Conservation (phyloP, 179 eudicot species). For the Pouteria campechiana region DNA sequence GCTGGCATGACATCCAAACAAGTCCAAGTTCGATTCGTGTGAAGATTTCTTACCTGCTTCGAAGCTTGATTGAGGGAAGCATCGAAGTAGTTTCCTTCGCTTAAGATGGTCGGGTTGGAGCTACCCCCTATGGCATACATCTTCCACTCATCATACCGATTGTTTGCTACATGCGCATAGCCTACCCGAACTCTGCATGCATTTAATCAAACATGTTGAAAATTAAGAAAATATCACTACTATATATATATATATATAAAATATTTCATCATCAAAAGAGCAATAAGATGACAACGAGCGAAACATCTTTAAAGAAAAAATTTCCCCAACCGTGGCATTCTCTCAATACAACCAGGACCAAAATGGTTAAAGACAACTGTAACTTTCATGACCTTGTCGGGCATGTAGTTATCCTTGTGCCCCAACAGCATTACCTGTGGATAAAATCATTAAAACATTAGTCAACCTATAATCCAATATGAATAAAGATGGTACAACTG, state of each 20-base stretch:
- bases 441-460: too few species aligned
- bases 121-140: constrained; percentile 67
- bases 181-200: constrained; percentile 41
- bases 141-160: constrained; percentile 36
- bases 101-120: constrained; percentile 43
- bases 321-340: constrained; percentile 58
- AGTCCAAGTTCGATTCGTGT: neutral
- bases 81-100: constrained; percentile 48
- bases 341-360: constrained; percentile 34
- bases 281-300: neutral
- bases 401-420: constrained; percentile 14
- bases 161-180: constrained; percentile 53
- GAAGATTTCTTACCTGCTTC: constrained; percentile 21
- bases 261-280: neutral
- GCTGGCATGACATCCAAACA: neutral
- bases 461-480: neutral
- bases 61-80: constrained; percentile 21
- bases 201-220: neutral
- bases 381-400: constrained; percentile 29
- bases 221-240: neutral
- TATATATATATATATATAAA: too few species aligned
- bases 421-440: constrained; percentile 43
- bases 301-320: too few species aligned
- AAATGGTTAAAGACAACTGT: constrained; percentile 40
- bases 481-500: neutral